A percentile compares a stretch with the other conserved stretches of the same genome.
Evolutionary conservation across 2,329 filamentous ascomycete species (phyloP).

Genomic region (Coniochaeta sp.): DNA sequence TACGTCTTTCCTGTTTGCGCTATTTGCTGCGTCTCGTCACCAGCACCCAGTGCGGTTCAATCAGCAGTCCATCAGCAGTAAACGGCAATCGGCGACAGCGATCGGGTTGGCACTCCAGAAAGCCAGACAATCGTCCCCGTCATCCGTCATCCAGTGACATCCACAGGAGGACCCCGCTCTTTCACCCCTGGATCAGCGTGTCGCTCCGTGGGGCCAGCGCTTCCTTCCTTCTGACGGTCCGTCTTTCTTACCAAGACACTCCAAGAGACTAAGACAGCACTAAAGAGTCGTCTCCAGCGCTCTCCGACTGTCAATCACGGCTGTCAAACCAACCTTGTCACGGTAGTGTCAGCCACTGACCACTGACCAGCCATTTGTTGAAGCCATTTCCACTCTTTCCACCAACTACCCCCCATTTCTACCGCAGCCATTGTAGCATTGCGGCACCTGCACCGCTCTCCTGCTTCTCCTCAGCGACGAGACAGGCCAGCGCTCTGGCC

Average conservation of each 20-base stretch:
- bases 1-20: neutral
- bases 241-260: neutral
- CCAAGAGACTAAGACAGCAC: neutral
- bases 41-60: no score
- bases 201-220: neutral
- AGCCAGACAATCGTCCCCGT: no score
- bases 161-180: neutral
- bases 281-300: no score
- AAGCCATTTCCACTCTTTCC: neutral
- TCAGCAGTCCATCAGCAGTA: neutral
- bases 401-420: neutral
- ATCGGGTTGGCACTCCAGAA: neutral
- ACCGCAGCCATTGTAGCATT: no score
- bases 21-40: neutral
- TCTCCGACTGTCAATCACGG: no score
- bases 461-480: neutral
- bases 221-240: neutral
- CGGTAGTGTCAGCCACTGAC: constrained; percentile 1
- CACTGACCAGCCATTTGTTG: constrained; percentile 1
- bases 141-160: no score
- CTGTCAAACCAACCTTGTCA: neutral
- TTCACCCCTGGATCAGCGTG: neutral
- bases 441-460: no score
- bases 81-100: neutral
- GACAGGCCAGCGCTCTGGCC: neutral